These are phyloP conservation scores for Populus davidiana DNA, from an alignment of 345 rosid species.

Conservation along the genomic window DNA sequence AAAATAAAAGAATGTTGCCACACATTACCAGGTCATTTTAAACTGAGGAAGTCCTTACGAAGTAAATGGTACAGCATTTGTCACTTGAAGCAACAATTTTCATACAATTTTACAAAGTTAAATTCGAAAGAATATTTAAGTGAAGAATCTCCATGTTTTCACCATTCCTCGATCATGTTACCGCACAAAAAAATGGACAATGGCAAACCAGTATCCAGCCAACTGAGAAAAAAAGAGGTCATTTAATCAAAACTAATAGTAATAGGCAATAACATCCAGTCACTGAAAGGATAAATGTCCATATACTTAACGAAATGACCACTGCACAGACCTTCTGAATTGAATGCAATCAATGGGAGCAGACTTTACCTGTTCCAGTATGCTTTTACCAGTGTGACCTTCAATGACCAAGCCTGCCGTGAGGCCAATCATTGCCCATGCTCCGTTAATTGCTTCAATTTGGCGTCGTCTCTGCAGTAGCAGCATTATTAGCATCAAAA, in stretches of 20 bases:
- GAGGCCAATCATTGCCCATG: slow-evolving; percentile 94
- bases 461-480: slow-evolving; percentile 57
- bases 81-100: not conserved
- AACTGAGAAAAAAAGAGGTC: slow-evolving; percentile 42
- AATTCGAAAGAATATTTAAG: not conserved
- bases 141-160: slow-evolving; percentile 1
- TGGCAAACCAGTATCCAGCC: slow-evolving; percentile 64
- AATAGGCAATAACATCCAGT: not conserved
- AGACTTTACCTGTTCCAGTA: slow-evolving; percentile 58
- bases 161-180: slow-evolving; percentile 7
- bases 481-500: not conserved
- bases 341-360: not conserved
- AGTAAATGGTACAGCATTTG: not conserved
- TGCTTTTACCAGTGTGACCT: slow-evolving; percentile 72
- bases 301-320: too few relatives aligned
- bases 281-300: not conserved
- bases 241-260: slow-evolving; percentile 6
- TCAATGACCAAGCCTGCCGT: slow-evolving; percentile 70
- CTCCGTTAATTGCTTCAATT: slow-evolving; percentile 89
- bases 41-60: not conserved
- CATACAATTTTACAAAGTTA: not conserved
- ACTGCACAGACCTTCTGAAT: not conserved
- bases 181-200: slow-evolving; percentile 36
- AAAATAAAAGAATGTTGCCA: too few relatives aligned
- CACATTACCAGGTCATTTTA: not conserved